phyloP scores from a whole-genome alignment of 1,139 yeast genomes.

The Ashbya aceris region DNA sequence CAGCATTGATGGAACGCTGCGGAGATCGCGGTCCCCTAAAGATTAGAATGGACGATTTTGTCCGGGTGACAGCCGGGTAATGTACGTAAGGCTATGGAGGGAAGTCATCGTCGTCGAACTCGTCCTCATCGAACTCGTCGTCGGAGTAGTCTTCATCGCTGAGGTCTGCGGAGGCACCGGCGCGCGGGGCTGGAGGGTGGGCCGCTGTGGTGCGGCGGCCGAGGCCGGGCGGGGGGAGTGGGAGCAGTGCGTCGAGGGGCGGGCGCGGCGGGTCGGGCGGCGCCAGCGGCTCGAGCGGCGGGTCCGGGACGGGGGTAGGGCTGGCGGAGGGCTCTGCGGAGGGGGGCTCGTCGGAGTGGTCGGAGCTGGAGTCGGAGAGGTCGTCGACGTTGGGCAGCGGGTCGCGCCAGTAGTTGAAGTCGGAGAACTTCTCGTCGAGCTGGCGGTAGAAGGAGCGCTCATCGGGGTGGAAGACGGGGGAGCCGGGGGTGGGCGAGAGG shows the following conservation, averaged over 20 bases:
- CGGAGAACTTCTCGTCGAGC: conserved; percentile 64
- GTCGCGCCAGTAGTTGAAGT: conserved; percentile 87
- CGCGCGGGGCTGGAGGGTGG: background rate
- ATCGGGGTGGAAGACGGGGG: conserved; percentile 27
- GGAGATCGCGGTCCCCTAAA: too few species aligned
- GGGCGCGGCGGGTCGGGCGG: background rate
- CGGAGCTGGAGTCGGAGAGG: conserved; percentile 27
- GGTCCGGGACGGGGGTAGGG: background rate
- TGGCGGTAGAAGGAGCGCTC: conserved; percentile 29
- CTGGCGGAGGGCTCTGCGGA: conserved; percentile 17
- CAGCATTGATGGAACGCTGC: too few species aligned
- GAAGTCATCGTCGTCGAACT: conserved; percentile 5
- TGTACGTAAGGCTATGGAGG: background rate
- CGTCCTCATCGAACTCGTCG: conserved; percentile 3
- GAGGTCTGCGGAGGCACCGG: conserved; percentile 1
- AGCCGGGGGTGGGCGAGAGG: conserved; percentile 25
- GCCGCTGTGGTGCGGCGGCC: background rate
- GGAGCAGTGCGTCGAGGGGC: background rate
- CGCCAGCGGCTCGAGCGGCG: background rate
- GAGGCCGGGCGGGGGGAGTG: background rate
- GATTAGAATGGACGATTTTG: too few species aligned
- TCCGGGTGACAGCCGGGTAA: background rate
- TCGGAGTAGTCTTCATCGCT: conserved; percentile 4
- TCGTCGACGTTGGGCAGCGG: conserved; percentile 53
- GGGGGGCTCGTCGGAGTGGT: conserved; percentile 16